phyloP scores from a whole-genome alignment of 805 yeast genomes.

The Jamesozyma spencerorum region DNA sequence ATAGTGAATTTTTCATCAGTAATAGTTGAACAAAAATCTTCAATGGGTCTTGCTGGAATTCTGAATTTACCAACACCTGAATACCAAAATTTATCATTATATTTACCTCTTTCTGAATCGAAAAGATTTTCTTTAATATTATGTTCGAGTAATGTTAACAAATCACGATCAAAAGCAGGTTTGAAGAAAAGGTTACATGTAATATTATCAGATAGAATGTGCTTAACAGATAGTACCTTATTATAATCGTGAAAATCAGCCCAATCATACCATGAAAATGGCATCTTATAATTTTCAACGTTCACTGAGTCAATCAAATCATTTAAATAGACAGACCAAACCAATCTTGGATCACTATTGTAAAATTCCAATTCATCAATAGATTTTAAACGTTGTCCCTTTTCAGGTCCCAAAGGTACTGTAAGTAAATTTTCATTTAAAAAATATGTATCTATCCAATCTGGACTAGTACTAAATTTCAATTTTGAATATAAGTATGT shows the following conservation, averaged over 20 bases:
- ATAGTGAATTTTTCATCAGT: slow-evolving; percentile 4
- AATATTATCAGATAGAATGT: slow-evolving; percentile 8
- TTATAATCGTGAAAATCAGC: slow-evolving; percentile 37
- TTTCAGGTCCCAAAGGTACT: slow-evolving; percentile 12
- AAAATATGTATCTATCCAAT: slow-evolving; percentile 17
- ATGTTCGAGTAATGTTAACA: slow-evolving; percentile 11
- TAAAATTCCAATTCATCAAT: slow-evolving; percentile 32
- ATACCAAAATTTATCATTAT: slow-evolving; percentile 15
- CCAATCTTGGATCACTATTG: slow-evolving; percentile 50
- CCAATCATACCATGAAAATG: slow-evolving; percentile 56
- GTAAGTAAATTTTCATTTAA: slow-evolving; percentile 18
- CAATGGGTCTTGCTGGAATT: background rate
- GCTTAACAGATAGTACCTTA: slow-evolving; percentile 24
- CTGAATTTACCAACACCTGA: slow-evolving; percentile 4
- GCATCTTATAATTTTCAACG: slow-evolving; percentile 18
- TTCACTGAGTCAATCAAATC: background rate
- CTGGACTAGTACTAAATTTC: slow-evolving; percentile 12
- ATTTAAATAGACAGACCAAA: slow-evolving; percentile 39
- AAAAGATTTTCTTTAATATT: slow-evolving; percentile 17
- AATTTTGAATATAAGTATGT: slow-evolving; percentile 14
- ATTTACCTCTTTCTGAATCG: slow-evolving; percentile 13
- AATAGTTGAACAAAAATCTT: slow-evolving; percentile 1
- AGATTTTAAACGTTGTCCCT: slow-evolving; percentile 10
- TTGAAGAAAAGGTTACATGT: slow-evolving; percentile 17
- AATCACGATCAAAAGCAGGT: slow-evolving; percentile 11